A percentile compares a stretch with the other conserved stretches of the same genome.
These are phyloP conservation scores for Aegilops bicornis DNA, from an alignment of 176 grass and related monocot genomes.

Conservation along the genomic window DNA sequence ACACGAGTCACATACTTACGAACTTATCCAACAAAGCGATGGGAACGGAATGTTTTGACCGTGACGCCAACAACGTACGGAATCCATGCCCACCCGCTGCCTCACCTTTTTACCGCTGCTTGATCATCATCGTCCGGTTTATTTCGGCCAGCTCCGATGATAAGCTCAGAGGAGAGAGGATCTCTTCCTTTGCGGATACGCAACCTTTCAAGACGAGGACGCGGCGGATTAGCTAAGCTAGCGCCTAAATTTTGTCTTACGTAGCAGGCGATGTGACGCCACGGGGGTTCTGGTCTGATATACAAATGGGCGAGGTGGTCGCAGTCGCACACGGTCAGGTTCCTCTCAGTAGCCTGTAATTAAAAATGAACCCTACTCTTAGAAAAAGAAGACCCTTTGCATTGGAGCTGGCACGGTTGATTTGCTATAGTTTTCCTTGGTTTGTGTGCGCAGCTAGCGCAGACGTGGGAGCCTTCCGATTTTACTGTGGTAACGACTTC, in stretches of 20 bases:
- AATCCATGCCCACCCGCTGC: no score
- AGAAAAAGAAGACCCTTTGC: background rate
- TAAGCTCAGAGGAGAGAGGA: background rate
- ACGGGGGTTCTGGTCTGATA: background rate
- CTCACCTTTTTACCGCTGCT: background rate
- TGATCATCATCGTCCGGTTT: background rate
- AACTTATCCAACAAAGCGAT: background rate
- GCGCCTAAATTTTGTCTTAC: background rate
- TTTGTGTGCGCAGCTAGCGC: background rate
- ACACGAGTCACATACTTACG: background rate
- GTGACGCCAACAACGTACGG: background rate
- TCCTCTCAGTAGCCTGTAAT: background rate
- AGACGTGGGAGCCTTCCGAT: background rate
- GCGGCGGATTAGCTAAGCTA: background rate
- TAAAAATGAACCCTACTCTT: constrained; percentile 1
- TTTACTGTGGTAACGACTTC: background rate
- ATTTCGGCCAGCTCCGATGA: constrained; percentile 6
- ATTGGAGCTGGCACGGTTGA: constrained; percentile 39
- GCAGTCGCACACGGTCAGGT: background rate
- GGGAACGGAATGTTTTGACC: background rate
- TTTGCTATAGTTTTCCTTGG: constrained; percentile 11
- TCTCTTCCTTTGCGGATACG: constrained; percentile 21
- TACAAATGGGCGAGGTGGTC: background rate
- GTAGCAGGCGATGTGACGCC: background rate
- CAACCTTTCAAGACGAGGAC: background rate